These are phyloP conservation scores for Penicillium sp. DNA, from an alignment of 2,329 filamentous ascomycete species.

Conservation along the genomic window DNA sequence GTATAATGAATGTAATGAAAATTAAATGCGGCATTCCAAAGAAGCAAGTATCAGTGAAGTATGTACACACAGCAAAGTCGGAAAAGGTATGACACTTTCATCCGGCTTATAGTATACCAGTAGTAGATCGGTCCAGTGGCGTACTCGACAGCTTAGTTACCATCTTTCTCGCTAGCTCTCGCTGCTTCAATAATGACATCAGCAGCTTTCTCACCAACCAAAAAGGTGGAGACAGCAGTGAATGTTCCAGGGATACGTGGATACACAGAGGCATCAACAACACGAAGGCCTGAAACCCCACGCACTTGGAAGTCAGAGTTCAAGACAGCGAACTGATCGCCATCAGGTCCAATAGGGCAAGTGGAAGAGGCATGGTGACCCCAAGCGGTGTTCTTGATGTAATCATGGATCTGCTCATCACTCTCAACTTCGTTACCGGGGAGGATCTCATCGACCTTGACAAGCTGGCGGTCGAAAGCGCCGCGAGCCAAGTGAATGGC, in stretches of 20 bases:
- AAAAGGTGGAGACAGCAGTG: conserved; percentile 53
- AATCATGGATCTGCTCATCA: conserved; percentile 46
- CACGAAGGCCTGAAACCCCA: conserved; percentile 55
- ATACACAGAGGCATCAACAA: conserved; percentile 62
- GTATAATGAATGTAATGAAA: background rate
- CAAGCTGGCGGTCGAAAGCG: conserved; percentile 43
- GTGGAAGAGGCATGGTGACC: conserved; percentile 60
- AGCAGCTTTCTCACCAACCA: conserved; percentile 62
- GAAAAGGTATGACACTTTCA: background rate
- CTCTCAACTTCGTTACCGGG: conserved; percentile 43
- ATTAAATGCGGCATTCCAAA: background rate
- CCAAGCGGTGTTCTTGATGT: conserved; percentile 53
- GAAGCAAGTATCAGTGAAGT: background rate
- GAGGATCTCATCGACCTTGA: conserved; percentile 45
- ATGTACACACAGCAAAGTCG: background rate
- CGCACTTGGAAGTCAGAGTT: conserved; percentile 58
- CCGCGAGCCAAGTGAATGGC: conserved; percentile 48
- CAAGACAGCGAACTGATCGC: conserved; percentile 56
- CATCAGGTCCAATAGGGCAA: conserved; percentile 55
- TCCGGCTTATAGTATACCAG: background rate
- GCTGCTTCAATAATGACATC: conserved; percentile 50
- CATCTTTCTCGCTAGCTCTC: background rate
- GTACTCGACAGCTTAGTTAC: no score
- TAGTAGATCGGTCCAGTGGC: background rate
- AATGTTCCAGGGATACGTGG: conserved; percentile 58